phyloP scores from a whole-genome alignment of 441 rosid species.

The Iberis amara region DNA sequence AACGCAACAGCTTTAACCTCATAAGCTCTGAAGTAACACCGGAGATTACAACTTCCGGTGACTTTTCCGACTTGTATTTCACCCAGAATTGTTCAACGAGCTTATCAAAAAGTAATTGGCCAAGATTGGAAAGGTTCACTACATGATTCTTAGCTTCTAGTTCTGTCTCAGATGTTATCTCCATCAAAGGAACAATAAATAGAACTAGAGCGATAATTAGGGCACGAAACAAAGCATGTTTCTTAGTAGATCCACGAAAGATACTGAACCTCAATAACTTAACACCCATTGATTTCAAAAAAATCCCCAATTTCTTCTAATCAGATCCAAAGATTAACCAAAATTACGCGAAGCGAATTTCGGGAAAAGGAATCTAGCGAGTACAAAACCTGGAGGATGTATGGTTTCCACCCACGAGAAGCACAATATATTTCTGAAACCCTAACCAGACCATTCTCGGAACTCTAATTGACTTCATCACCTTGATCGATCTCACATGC shows the following conservation, averaged over 20 bases:
- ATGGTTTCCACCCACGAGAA: constrained; percentile 81
- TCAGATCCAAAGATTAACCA: background rate
- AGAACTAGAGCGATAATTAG: constrained; percentile 33
- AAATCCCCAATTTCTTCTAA: constrained; percentile 13
- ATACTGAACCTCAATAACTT: constrained; percentile 40
- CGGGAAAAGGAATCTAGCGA: constrained; percentile 33
- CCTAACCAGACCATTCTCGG: constrained; percentile 44
- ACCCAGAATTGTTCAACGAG: constrained; percentile 40
- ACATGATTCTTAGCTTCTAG: constrained; percentile 14
- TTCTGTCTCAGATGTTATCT: constrained; percentile 25
- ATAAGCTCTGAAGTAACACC: constrained; percentile 45
- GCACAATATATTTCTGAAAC: constrained; percentile 41
- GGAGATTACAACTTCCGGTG: constrained; percentile 38
- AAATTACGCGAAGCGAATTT: constrained; percentile 7
- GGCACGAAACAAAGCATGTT: constrained; percentile 41
- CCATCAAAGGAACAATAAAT: constrained; percentile 40
- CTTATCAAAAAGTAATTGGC: constrained; percentile 27
- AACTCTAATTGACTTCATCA: constrained; percentile 39
- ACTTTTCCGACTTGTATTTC: constrained; percentile 33
- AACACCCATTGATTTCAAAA: constrained; percentile 39
- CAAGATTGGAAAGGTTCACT: constrained; percentile 15
- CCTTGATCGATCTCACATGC: constrained; percentile 17
- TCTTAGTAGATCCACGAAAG: constrained; percentile 34
- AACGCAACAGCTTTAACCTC: constrained; percentile 40
- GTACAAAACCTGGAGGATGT: constrained; percentile 73